Conservation (phyloP, 192 early-diverging fungal species). For the Allomyces arbusculus region DNA sequence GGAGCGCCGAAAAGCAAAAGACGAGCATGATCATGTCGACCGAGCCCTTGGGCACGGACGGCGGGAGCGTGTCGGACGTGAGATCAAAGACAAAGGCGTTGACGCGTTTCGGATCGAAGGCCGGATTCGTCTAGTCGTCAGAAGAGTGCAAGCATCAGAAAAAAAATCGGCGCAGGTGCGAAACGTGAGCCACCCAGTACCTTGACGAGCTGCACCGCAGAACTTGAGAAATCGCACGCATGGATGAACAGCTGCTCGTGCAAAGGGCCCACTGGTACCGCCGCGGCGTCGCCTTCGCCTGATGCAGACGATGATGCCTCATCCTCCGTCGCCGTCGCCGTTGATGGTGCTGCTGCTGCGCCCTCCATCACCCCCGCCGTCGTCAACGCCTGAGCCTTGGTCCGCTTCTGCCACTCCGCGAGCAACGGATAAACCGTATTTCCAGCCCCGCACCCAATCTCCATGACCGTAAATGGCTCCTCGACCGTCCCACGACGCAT, state of each 20-base stretch:
- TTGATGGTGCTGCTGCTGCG: too few relatives aligned
- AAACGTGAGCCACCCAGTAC: slow-evolving; percentile 5
- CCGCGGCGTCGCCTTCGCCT: too few relatives aligned
- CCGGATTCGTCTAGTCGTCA: neutral
- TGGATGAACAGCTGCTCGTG: slow-evolving; percentile 63
- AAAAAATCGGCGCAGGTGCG: neutral
- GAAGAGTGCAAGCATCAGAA: slow-evolving; percentile 1
- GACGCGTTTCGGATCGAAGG: slow-evolving; percentile 47
- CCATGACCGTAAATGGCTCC: slow-evolving; percentile 41
- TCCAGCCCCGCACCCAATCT: slow-evolving; percentile 95
- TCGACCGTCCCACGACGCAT: neutral
- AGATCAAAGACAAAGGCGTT: slow-evolving; percentile 93
- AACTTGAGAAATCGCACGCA: slow-evolving; percentile 76
- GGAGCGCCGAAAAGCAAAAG: slow-evolving; percentile 85
- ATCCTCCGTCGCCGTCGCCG: too few relatives aligned
- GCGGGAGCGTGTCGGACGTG: slow-evolving; percentile 45
- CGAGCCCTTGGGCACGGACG: slow-evolving; percentile 51
- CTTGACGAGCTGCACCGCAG: slow-evolving; percentile 85
- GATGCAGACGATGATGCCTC: too few relatives aligned
- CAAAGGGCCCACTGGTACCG: slow-evolving; percentile 2
- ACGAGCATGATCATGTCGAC: slow-evolving; percentile 84
- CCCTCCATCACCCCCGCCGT: too few relatives aligned
- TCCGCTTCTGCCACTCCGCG: slow-evolving; percentile 22
- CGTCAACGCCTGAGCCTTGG: too few relatives aligned
- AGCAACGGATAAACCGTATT: slow-evolving; percentile 89